Evolutionary conservation across 441 rosid species (phyloP).

Genomic region (Corymbia calophylla): DNA sequence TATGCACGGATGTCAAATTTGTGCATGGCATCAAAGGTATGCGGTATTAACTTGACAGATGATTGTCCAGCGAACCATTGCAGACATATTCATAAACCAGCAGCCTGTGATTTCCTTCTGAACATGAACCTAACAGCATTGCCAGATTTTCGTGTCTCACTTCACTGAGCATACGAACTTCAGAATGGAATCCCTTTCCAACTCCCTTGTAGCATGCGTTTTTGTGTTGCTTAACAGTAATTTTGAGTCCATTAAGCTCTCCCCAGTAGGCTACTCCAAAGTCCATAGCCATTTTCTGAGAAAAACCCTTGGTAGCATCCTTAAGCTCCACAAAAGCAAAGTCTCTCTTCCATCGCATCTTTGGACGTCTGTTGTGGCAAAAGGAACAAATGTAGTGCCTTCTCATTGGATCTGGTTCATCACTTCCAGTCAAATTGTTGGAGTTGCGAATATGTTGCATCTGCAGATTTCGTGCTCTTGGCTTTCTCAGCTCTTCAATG

Average conservation of each 20-base stretch:
- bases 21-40: not conserved
- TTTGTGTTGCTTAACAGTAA: slow-evolving; percentile 2
- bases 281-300: slow-evolving; percentile 1
- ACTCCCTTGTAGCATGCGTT: not conserved
- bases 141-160: slow-evolving; percentile 7
- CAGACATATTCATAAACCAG: slow-evolving; percentile 11
- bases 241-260: not conserved
- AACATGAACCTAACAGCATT: slow-evolving; percentile 8
- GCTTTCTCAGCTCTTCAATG: not conserved
- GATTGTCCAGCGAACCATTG: slow-evolving; percentile 2
- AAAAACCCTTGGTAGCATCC: not conserved
- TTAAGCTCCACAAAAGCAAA: slow-evolving; percentile 16
- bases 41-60: not conserved
- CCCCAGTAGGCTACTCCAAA: not conserved
- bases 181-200: not conserved
- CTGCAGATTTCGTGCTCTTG: not conserved
- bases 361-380: slow-evolving; percentile 43
- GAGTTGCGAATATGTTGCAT: not conserved
- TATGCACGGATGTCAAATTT: not conserved
- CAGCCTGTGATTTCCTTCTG: not conserved
- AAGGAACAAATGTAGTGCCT: slow-evolving; percentile 28
- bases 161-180: not conserved
- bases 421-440: not conserved
- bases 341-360: slow-evolving; percentile 34
- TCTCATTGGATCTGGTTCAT: not conserved